Conservation (phyloP, 1,284 basidiomycete species). For the Coniferiporia sulphurascens region DNA sequence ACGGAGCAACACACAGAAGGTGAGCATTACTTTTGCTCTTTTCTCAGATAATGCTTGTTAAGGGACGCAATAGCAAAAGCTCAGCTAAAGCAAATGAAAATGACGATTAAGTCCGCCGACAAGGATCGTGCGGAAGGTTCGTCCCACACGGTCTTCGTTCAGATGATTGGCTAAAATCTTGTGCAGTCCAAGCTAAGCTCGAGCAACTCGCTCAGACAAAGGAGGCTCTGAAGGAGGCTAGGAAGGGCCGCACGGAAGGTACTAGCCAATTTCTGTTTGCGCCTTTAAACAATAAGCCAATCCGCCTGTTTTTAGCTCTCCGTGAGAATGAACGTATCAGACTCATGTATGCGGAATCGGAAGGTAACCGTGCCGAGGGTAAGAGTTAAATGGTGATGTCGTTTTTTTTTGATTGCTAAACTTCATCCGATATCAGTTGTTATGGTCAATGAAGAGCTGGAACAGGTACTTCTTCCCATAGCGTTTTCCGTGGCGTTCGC, state of each 20-base stretch:
- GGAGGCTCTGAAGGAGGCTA: constrained; percentile 5
- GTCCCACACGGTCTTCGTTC: neutral
- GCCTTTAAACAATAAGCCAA: neutral
- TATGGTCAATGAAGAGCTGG: constrained; percentile 9
- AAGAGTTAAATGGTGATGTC: neutral
- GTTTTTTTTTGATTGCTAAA: neutral
- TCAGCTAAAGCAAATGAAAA: neutral
- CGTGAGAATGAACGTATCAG: constrained; percentile 10
- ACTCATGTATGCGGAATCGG: constrained; percentile 11
- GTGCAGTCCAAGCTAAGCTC: neutral
- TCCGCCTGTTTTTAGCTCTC: neutral
- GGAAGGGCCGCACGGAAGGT: constrained; percentile 6
- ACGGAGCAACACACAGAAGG: neutral
- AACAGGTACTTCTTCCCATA: neutral
- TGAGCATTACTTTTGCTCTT: neutral
- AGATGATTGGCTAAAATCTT: neutral
- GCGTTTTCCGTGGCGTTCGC: neutral
- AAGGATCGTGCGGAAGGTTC: neutral
- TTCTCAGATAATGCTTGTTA: neutral
- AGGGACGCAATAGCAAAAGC: neutral
- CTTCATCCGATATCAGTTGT: constrained; percentile 4
- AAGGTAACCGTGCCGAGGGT: constrained; percentile 12
- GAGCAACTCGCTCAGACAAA: neutral
- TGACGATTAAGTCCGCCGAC: neutral
- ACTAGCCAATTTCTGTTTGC: neutral